Conservation (phyloP, 768 basidiomycete genomes). For the Plicaturopsis crispa region DNA sequence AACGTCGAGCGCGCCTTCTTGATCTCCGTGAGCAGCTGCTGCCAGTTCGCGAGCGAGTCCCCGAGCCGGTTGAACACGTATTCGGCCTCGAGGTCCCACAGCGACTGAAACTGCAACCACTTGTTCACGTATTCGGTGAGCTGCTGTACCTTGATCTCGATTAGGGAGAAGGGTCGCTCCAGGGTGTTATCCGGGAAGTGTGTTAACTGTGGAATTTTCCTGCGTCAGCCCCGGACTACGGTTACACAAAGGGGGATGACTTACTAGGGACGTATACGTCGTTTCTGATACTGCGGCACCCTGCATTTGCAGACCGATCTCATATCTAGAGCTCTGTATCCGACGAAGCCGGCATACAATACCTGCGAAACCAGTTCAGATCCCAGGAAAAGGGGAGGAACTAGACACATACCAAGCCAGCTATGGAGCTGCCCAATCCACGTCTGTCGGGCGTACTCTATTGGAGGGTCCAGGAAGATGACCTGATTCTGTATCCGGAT, state of each 20-base stretch:
- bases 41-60: constrained; percentile 90
- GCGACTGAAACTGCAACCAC: constrained; percentile 98
- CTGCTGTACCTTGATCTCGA: constrained; percentile 83
- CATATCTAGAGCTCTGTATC: constrained; percentile 93
- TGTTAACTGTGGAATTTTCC: constrained; percentile 52
- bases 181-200: constrained; percentile 68
- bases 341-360: constrained; percentile 81
- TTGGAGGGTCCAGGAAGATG: constrained; percentile 96
- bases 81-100: constrained; percentile 98
- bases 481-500: constrained; percentile 98
- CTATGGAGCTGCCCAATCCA: constrained; percentile 90
- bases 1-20: constrained; percentile 95
- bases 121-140: constrained; percentile 89
- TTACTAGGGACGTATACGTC: constrained; percentile 77
- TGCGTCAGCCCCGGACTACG: constrained; percentile 7
- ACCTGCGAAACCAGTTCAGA: constrained; percentile 31
- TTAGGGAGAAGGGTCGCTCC: constrained; percentile 73
- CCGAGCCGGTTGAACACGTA: constrained; percentile 94
- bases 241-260: constrained; percentile 15
- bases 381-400: background rate
- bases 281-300: constrained; percentile 54
- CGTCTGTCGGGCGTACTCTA: constrained; percentile 84
- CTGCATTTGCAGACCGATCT: constrained; percentile 92
- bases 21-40: constrained; percentile 93
- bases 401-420: constrained; percentile 57